phyloP scores from a whole-genome alignment of 176 grass and related monocot species.

The Avena atlantica region DNA sequence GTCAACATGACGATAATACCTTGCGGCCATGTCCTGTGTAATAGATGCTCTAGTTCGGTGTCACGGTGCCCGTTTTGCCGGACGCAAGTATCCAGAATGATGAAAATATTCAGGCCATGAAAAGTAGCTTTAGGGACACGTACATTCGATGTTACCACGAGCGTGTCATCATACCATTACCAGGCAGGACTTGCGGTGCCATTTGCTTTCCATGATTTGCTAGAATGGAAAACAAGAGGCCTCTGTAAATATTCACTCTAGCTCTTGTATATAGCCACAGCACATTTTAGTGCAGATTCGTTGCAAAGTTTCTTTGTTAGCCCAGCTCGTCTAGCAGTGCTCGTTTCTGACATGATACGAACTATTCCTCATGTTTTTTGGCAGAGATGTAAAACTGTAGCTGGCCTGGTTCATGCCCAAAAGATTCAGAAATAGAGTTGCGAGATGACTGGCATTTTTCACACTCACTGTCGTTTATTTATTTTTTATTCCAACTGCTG shows the following conservation, averaged over 20 bases:
- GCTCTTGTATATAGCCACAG: constrained; percentile 38
- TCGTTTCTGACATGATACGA: not conserved
- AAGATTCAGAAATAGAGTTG: not conserved
- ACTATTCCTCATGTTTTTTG: not conserved
- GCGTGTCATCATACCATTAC: not conserved
- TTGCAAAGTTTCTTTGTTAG: not conserved
- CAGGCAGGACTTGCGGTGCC: not conserved
- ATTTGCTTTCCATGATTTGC: constrained; percentile 22
- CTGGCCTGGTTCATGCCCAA: not conserved
- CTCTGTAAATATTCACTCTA: constrained; percentile 41
- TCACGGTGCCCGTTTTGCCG: constrained; percentile 92
- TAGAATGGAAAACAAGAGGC: not conserved
- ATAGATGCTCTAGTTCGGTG: constrained; percentile 76
- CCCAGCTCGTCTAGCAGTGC: not conserved
- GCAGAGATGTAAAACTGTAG: not conserved
- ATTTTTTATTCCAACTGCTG: not conserved
- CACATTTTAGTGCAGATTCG: constrained; percentile 33
- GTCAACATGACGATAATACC: constrained; percentile 82
- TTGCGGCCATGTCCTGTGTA: constrained; percentile 91
- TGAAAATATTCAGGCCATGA: constrained; percentile 94
- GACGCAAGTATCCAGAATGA: constrained; percentile 72
- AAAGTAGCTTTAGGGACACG: not conserved
- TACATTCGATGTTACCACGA: not conserved
- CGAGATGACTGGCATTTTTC: not conserved
- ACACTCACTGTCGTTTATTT: not conserved